These are phyloP conservation scores for Spinellus fusiger DNA, from an alignment of 192 early-diverging fungal species.

Conservation along the genomic window DNA sequence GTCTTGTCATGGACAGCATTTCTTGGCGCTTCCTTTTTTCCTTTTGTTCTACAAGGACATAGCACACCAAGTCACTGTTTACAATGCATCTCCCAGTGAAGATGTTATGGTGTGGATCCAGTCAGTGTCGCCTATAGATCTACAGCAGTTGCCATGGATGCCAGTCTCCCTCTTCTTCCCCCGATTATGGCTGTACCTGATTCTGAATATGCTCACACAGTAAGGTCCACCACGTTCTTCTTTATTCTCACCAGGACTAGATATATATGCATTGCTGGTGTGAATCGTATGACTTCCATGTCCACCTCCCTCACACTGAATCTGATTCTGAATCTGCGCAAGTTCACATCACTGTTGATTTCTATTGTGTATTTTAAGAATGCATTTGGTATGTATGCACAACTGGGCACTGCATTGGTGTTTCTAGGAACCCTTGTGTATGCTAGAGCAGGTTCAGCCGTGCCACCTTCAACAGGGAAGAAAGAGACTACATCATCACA, in stretches of 20 bases:
- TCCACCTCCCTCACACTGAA: constrained; percentile 79
- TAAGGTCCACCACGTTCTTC: constrained; percentile 38
- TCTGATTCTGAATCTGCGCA: constrained; percentile 80
- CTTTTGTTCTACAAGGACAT: constrained; percentile 69
- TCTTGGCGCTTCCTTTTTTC: constrained; percentile 77
- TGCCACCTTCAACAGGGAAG: no score
- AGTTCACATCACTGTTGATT: constrained; percentile 75
- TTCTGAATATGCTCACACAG: constrained; percentile 74
- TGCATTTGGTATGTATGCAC: constrained; percentile 56
- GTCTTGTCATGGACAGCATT: constrained; percentile 47
- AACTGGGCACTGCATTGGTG: constrained; percentile 67
- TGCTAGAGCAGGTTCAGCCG: constrained; percentile 6
- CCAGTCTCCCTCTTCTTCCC: constrained; percentile 52
- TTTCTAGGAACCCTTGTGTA: constrained; percentile 80
- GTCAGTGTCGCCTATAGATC: no score
- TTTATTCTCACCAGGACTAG: constrained; percentile 20
- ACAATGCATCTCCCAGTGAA: constrained; percentile 49
- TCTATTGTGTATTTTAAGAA: constrained; percentile 79
- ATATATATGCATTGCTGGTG: constrained; percentile 84
- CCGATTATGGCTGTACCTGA: constrained; percentile 64
- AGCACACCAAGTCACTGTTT: constrained; percentile 41
- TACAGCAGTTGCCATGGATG: no score
- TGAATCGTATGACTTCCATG: constrained; percentile 73
- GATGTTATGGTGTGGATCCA: constrained; percentile 14
- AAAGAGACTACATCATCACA: no score